Evolutionary conservation across 345 rosid species (phyloP), one percentile per base, ranked within the genome.

Genomic region (Salix suchowensis): DNA sequence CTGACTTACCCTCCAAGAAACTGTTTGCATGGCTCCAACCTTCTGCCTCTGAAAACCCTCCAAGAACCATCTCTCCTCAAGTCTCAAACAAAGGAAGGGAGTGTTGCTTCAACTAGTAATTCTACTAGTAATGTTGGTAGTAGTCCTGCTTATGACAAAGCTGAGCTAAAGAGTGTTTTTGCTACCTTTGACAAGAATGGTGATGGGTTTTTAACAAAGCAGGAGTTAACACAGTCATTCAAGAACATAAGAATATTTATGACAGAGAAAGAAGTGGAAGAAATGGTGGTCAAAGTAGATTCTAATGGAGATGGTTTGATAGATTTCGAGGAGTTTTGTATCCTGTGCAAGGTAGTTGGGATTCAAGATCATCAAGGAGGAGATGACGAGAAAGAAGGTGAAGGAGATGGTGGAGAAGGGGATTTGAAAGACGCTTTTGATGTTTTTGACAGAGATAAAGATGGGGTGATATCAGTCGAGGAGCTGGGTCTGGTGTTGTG

Each of bases 131-230:
- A 42, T 11, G 13, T 2, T n/a, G 6, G 1, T n/a, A n/a, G 24
- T 9, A 5, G 8, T 34, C 8, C 44, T 36, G 19, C 60, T 48
- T 2, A 54, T 37, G 30, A 73, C 23, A 77, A 77, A 48, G 75
- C 64, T 4, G 78, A 77, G 81, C 72, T 81, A 11, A 74, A 40
- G 69, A 21, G 71, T 13, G 76, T 81, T 9, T 81, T 81, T 44
- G 81, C 78, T 32, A 81, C 84, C 39, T 81, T 81, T n/a, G 84
- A 81, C 68, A 77, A 81, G 68, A 77, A 81, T 36, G 84, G 84
- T 1, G 84, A 81, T 36, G 84, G 84, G 36, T 81, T 77, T 40
- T 70, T 81, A 40, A 77, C 84, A 7, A 77, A 74, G 76, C 78
- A 77, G 44, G 84, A 81, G 34, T 64, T 81, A 21, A 77, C 50